Evolutionary conservation across 352 stramenopile genomes (phyloP).

Genomic region (Ochromonadaceae sp.): DNA sequence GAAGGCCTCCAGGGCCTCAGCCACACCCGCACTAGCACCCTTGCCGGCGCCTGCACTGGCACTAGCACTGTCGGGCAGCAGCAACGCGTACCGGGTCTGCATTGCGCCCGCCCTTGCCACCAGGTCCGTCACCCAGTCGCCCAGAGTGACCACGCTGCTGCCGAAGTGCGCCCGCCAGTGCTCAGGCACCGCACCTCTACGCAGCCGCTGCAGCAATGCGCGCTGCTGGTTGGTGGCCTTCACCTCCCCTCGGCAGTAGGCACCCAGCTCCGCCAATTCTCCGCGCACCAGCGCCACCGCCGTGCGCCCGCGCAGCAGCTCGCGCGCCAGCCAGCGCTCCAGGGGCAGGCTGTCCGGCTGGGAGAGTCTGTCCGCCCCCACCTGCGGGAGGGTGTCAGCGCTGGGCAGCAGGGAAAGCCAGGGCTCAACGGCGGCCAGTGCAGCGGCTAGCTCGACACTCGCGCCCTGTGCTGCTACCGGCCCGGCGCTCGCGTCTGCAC

Average conservation of each 20-base stretch:
- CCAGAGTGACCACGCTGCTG: background rate
- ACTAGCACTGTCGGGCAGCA: no score
- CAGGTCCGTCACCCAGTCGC: background rate
- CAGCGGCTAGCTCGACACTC: background rate
- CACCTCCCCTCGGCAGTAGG: constrained; percentile 53
- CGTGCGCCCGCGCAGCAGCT: constrained; percentile 50
- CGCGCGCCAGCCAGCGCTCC: constrained; percentile 69
- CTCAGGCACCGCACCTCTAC: background rate
- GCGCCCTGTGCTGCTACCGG: background rate
- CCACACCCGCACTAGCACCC: no score
- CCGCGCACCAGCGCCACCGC: constrained; percentile 46
- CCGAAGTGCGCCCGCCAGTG: background rate
- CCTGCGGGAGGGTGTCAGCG: no score
- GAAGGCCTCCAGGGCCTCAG: no score
- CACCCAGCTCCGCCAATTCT: constrained; percentile 49
- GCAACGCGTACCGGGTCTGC: no score
- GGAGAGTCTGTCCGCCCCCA: constrained; percentile 34
- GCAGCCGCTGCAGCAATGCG: background rate
- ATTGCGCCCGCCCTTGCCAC: background rate
- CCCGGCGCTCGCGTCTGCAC: constrained; percentile 3
- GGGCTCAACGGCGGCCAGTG: constrained; percentile 22
- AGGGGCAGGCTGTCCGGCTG: constrained; percentile 51
- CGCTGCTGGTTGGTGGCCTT: constrained; percentile 57
- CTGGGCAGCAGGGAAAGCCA: constrained; percentile 59
- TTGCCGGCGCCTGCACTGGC: no score